phyloP scores from a whole-genome alignment of 352 stramenopile genomes.

The Globisporangium nunn region DNA sequence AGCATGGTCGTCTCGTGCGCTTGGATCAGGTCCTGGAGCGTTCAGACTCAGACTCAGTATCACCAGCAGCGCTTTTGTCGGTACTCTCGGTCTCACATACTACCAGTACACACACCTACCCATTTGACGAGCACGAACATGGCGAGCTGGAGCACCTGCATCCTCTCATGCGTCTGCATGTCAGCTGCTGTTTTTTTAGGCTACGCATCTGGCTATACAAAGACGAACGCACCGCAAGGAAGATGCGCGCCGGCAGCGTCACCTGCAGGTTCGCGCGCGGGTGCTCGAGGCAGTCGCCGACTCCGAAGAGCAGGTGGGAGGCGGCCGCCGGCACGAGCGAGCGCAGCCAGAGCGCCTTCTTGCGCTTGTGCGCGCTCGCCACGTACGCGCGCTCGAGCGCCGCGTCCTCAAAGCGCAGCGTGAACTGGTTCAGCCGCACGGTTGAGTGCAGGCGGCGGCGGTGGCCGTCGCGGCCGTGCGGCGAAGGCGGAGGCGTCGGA shows the following conservation, averaged over 20 bases:
- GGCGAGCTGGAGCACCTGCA: constrained; percentile 57
- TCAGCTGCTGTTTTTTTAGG: too few species aligned
- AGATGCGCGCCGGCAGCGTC: constrained; percentile 57
- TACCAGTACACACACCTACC: constrained; percentile 15
- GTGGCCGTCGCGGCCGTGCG: too few species aligned
- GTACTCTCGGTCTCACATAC: too few species aligned
- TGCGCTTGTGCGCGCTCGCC: constrained; percentile 54
- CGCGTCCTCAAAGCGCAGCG: constrained; percentile 71
- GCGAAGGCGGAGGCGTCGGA: not conserved
- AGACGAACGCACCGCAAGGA: constrained; percentile 32
- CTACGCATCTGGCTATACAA: too few species aligned
- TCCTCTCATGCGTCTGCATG: too few species aligned
- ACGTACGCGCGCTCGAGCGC: constrained; percentile 58
- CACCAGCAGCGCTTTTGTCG: not conserved
- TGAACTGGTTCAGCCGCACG: constrained; percentile 75
- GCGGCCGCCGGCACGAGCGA: constrained; percentile 64
- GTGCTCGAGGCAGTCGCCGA: constrained; percentile 66
- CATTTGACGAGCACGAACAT: constrained; percentile 74
- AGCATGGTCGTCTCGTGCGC: constrained; percentile 68
- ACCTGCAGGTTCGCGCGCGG: constrained; percentile 60
- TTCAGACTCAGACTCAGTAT: too few species aligned
- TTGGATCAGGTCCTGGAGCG: constrained; percentile 43
- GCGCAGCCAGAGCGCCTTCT: constrained; percentile 80
- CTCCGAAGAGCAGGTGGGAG: constrained; percentile 69
- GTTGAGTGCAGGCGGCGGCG: constrained; percentile 50